Percentiles rank a stretch among this genome's conserved stretches.
Evolutionary conservation across 2,329 filamentous ascomycete genomes (phyloP).

Genomic region (Fusarium oxysporum): DNA sequence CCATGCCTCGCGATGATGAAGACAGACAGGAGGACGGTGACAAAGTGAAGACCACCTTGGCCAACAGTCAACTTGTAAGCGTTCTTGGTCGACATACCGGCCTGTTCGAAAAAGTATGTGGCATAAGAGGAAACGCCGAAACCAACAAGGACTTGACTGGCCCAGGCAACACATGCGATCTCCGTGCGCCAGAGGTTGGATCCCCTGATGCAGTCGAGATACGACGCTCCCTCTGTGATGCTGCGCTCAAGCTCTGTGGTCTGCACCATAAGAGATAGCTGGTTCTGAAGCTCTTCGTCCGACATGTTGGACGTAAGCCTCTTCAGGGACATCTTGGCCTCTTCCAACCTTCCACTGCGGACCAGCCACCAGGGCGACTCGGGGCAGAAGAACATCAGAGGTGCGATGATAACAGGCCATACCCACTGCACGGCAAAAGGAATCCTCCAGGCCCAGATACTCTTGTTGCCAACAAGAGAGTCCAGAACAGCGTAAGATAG

Average conservation of each 20-base stretch:
- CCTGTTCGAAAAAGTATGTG: neutral
- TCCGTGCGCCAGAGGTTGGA: conserved; percentile 55
- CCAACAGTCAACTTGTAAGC: neutral
- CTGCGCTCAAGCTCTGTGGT: conserved; percentile 47
- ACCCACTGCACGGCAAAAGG: conserved; percentile 54
- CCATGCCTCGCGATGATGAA: neutral
- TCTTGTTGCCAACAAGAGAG: conserved; percentile 6
- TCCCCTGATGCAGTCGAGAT: conserved; percentile 55
- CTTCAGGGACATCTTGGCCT: neutral
- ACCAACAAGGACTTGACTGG: neutral
- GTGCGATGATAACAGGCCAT: conserved; percentile 47
- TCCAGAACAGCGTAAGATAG: conserved; percentile 48
- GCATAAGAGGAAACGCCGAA: neutral
- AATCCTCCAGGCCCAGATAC: conserved; percentile 52
- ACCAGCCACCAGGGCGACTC: conserved; percentile 52
- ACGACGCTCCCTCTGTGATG: neutral
- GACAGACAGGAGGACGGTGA: neutral
- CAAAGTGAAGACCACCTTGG: neutral
- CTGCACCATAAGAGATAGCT: conserved; percentile 56
- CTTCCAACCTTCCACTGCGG: conserved; percentile 21
- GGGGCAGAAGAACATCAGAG: conserved; percentile 45
- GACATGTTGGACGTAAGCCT: neutral
- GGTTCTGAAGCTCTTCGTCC: neutral
- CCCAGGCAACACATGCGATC: conserved; percentile 50
- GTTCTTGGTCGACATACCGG: neutral